Percentiles rank a stretch among this genome's conserved stretches.
phyloP scores from a whole-genome alignment of 352 stramenopile species.

The Chrysophaeum taylorii region DNA sequence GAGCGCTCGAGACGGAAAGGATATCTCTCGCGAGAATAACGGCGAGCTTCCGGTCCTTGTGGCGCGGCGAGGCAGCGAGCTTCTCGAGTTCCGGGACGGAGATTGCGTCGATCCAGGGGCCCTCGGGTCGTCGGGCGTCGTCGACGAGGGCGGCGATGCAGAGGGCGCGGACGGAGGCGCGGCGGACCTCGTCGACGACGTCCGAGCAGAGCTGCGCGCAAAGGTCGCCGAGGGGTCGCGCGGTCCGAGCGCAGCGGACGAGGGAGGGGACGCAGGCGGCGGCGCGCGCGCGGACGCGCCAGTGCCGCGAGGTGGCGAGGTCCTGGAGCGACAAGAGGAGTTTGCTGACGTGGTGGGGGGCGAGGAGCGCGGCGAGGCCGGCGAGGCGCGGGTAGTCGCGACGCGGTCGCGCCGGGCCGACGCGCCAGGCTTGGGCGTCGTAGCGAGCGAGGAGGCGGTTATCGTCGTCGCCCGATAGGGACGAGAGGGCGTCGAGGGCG shows the following conservation, averaged over 20 bases:
- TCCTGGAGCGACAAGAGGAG: constrained; percentile 49
- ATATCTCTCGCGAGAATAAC: neutral
- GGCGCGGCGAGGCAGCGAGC: neutral
- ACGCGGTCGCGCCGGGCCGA: no score
- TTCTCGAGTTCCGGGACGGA: neutral
- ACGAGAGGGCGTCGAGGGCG: neutral
- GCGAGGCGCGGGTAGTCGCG: neutral
- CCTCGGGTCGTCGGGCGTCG: neutral
- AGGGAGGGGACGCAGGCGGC: constrained; percentile 57
- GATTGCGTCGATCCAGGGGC: neutral
- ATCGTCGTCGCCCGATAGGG: neutral
- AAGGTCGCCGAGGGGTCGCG: neutral
- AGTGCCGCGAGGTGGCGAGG: constrained; percentile 48
- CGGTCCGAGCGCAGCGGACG: constrained; percentile 31
- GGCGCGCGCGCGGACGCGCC: constrained; percentile 48
- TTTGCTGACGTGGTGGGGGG: constrained; percentile 48
- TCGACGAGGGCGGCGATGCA: neutral
- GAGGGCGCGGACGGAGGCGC: neutral
- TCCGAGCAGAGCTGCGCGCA: neutral
- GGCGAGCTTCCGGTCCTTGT: neutral
- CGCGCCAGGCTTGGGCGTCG: no score
- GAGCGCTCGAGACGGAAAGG: neutral
- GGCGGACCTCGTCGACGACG: constrained; percentile 1
- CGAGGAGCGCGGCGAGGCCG: constrained; percentile 27
- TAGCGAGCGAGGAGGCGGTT: no score